Base-by-base conservation (phyloP, 768 basidiomycete genomes). In the Galerina sulciceps region DNA sequence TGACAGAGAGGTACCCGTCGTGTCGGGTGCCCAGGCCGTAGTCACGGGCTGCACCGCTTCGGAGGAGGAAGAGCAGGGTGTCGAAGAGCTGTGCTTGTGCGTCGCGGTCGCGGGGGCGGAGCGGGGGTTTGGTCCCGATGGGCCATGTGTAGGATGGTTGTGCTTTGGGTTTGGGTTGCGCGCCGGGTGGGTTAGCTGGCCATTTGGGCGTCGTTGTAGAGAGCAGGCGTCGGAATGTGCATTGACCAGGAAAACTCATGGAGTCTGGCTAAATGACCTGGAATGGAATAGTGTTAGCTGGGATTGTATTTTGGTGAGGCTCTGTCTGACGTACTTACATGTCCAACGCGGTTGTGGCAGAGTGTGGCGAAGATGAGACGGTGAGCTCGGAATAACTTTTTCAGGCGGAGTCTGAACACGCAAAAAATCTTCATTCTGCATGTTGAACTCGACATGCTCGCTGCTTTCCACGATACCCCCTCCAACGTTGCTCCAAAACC, bases 1-100 rank as follows among this genome's bases (percentile, higher is more conserved):
- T 44, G 14, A 66, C 44, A 10, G 62, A 61, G 6, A 65, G 49
- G 42, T 61, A 69, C 2, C 58, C 65, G 50, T 69, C 67, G 0
- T 40, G 36, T 47, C 63, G 53, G 31, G 59, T 57, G 6, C 41
- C 45, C 10, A 69, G 44, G 14, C 65, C 67, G 37, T 56, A 22
- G 6, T 69, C 64, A 22, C 43, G 56, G 10, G 56, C 62, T 8
- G 57, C 34, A 8, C 26, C 10, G 13, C 36, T 38, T 22, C 64
- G 61, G n/a, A 69, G 55, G 1, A 65, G 49, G 43, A 52, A 61
- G 0, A 55, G 15, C 2, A 69, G 44, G 2, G 55, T 65, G 13
- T 60, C 42, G 23, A 23, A 45, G 6, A 61, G n/a, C 11, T 54
- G 43, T 4, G 18, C 18, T 10, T 31, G 41, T 38, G 40, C 52